Evolutionary conservation across 129 eudicot species (phyloP).

Genomic region (Pulicaria dysenterica): DNA sequence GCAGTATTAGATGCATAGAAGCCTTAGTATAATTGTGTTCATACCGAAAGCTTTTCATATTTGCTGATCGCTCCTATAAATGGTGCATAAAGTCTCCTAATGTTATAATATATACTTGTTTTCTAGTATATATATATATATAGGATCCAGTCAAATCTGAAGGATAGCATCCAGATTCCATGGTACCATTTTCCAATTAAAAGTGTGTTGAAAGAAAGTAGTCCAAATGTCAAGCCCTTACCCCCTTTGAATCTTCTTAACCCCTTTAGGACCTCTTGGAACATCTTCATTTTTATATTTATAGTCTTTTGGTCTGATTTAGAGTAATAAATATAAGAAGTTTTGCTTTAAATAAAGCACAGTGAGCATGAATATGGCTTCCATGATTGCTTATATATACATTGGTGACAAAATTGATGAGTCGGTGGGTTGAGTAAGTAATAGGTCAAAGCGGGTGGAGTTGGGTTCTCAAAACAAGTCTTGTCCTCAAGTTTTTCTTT

Average conservation of each 20-base stretch:
- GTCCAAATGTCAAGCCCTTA: conserved; percentile 3
- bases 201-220: neutral
- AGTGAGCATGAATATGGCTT: neutral
- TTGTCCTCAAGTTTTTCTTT: neutral
- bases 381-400: neutral
- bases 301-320: neutral
- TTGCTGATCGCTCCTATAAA: neutral
- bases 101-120: neutral
- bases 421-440: neutral
- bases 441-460: neutral
- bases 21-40: neutral
- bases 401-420: neutral
- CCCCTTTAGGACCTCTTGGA: conserved; percentile 1
- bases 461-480: neutral
- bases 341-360: neutral
- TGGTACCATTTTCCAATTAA: neutral
- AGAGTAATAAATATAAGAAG: neutral
- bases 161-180: conserved; percentile 2
- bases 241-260: neutral
- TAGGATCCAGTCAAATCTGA: neutral
- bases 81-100: neutral
- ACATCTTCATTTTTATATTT: neutral
- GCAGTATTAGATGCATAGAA: conserved; percentile 2
- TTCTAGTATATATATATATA: conserved; percentile 1
- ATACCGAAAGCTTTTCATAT: neutral